Evolutionary conservation across 345 rosid species (phyloP), one percentile per base, ranked within the genome.

Genomic region (Zanthoxylum bungeanum): DNA sequence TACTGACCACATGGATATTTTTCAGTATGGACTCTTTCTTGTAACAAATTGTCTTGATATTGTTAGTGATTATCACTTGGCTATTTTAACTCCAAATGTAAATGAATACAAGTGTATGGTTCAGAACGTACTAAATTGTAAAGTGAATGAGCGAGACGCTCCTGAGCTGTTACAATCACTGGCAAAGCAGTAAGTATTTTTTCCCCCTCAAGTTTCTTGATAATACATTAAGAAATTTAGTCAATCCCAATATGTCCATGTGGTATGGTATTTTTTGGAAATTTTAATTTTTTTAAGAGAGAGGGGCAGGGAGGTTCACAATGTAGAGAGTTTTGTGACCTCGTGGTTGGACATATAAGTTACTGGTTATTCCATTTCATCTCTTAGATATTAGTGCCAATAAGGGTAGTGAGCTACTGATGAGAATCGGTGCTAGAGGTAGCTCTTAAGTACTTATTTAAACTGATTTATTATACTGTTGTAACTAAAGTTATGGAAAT

Each of bases 41-140:
- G 87, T 92, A 40, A 90, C 94, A 31, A 82, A 88, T 73, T 70
- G 63, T 69, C 75, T 88, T 67, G 90, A 91, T 68, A 89, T 95
- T 70, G 87, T 95, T 72, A 83, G 87, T 2, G 85, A 86, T 62
- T 90, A 94, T 74, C 91, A 85, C 9, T 79, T 89, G 44, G 98
- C 98, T 79, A 89, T 89, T 62, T 79, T 95, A 66, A 95, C 97
- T 68, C 98, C 96, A 51, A 95, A 95, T 68, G 91, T 95, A 61
- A 87, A 89, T 50, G 98, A 95, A 83, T 92, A 89, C 81, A 95
- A 95, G 84, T 97, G 91, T 49, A 81, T 95, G 69, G 88, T 95
- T 57, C 86, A 85, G 76, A 92, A 85, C 82, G 89, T 89, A 8
- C 82, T 92, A 39, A 79, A 81, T 57, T 83, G 87, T 79, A 94